Evolutionary conservation across 495 filamentous ascomycete species (phyloP), one percentile per base, ranked within the genome.

Genomic region (Neurospora sp.): DNA sequence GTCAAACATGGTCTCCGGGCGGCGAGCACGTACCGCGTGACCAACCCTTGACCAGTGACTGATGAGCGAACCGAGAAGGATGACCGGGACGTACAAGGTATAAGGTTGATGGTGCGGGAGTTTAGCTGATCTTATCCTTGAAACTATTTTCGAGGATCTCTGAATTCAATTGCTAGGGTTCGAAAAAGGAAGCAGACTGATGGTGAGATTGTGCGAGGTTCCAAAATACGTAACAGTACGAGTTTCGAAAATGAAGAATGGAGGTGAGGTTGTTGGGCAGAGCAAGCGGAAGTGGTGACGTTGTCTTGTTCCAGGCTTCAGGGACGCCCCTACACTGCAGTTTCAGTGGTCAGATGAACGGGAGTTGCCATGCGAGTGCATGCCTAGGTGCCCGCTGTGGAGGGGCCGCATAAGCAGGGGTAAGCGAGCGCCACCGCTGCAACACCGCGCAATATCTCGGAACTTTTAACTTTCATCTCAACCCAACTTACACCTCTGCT

Each of bases 21-120:
- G 69, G 46, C 39, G 31, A 27, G 72, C 69, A 70, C 66, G 71
- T 39, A 73, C 69, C 76, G 76, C 76, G 76, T 77, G 76, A 76
- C 74, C 75, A 70, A 66, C 54, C 14, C 54, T 66, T 6, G 27
- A 66, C 54, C 27, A 35, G 27, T 35, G 27, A 66, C 27, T 37
- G 54, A 35, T 37, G 54, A 66, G 27, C 6, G 54, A 66, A 66
- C 27, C 27, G 9, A 27, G 54, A 62, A 35, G 27, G 27, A 66
- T 66, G 54, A 35, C 14, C 54, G 31, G 14, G 27, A 66, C 27
- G 54, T 35, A 66, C 54, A 27, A 27, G 27, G 48, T 59, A 35
- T 18, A 27, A 16, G 3, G 3, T 66, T 16, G 11, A 66, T 35
- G 6, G 23, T 27, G 23, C 31, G 54, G 54, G 14, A 35, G 12